A percentile compares a stretch with the other conserved stretches of the same genome.
Evolutionary conservation across 768 basidiomycete genomes (phyloP).

Genomic region (Agaricus bisporus): DNA sequence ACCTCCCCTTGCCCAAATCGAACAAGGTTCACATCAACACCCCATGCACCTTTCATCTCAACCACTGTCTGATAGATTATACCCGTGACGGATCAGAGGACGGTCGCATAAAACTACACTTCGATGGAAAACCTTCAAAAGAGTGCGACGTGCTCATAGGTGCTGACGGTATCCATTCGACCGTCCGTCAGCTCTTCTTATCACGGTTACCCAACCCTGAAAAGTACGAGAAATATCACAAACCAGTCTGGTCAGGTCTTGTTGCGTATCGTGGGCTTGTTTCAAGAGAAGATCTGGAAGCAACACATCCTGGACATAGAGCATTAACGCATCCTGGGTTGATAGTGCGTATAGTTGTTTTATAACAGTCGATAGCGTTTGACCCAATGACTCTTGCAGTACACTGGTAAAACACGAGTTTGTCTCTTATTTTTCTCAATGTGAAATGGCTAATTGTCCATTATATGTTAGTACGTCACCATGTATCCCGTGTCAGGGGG

Average conservation of each 20-base stretch:
- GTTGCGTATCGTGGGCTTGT: slow-evolving; percentile 33
- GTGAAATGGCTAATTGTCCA: background rate
- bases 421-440: background rate
- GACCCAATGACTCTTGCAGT: slow-evolving; percentile 13
- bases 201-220: slow-evolving; percentile 1
- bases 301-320: slow-evolving; percentile 17
- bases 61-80: slow-evolving; percentile 37
- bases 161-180: slow-evolving; percentile 37
- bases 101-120: slow-evolving; percentile 26
- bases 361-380: background rate
- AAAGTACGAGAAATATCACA: background rate
- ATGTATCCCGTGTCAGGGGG: slow-evolving; percentile 43
- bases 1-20: slow-evolving; percentile 18
- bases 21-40: background rate
- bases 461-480: slow-evolving; percentile 31
- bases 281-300: slow-evolving; percentile 19
- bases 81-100: background rate
- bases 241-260: slow-evolving; percentile 33
- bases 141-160: slow-evolving; percentile 36
- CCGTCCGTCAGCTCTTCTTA: slow-evolving; percentile 17
- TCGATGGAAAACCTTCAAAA: slow-evolving; percentile 29
- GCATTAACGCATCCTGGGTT: slow-evolving; percentile 9
- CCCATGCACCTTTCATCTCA: slow-evolving; percentile 20
- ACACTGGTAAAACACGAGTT: slow-evolving; percentile 24
- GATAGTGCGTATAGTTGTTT: slow-evolving; percentile 15